phyloP scores from a whole-genome alignment of 176 grass and related monocot genomes.

The Cenchrus americanus region DNA sequence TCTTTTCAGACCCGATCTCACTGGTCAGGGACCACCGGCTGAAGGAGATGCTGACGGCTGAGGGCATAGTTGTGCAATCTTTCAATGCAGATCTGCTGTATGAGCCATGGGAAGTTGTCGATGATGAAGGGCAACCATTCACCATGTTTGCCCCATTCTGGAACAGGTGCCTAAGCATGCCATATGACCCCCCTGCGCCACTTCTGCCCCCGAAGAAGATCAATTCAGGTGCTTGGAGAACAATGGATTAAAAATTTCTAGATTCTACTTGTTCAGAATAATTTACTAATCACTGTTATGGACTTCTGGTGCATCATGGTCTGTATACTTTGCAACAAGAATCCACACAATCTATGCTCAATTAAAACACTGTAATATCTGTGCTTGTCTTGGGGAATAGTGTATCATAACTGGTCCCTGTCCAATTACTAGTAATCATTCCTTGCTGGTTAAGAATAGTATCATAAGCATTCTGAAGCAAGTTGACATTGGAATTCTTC shows the following conservation, averaged over 20 bases:
- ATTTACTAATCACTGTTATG: not conserved
- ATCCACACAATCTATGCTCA: not conserved
- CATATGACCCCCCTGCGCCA: slow-evolving; percentile 69
- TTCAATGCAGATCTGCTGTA: slow-evolving; percentile 96
- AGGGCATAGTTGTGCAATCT: slow-evolving; percentile 75
- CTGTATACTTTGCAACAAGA: not conserved
- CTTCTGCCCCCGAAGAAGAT: slow-evolving; percentile 90
- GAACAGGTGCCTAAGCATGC: slow-evolving; percentile 96
- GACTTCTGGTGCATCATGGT: not conserved
- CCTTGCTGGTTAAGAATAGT: not conserved
- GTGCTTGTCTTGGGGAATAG: slow-evolving; percentile 7
- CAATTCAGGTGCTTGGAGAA: slow-evolving; percentile 58
- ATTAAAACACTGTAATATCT: slow-evolving; percentile 11
- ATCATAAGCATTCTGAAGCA: not conserved
- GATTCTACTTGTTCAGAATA: slow-evolving; percentile 7
- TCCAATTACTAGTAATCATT: not conserved
- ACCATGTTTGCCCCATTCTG: slow-evolving; percentile 85
- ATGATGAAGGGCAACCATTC: slow-evolving; percentile 71
- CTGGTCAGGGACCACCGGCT: slow-evolving; percentile 81
- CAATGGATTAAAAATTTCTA: not conserved
- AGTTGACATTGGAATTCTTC: not conserved
- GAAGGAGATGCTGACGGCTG: slow-evolving; percentile 69
- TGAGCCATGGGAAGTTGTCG: slow-evolving; percentile 86
- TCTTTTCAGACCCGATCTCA: slow-evolving; percentile 85
- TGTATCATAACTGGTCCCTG: not conserved